Evolutionary conservation across 768 basidiomycete genomes (phyloP).

Genomic region (Leccinum fibrillosum): DNA sequence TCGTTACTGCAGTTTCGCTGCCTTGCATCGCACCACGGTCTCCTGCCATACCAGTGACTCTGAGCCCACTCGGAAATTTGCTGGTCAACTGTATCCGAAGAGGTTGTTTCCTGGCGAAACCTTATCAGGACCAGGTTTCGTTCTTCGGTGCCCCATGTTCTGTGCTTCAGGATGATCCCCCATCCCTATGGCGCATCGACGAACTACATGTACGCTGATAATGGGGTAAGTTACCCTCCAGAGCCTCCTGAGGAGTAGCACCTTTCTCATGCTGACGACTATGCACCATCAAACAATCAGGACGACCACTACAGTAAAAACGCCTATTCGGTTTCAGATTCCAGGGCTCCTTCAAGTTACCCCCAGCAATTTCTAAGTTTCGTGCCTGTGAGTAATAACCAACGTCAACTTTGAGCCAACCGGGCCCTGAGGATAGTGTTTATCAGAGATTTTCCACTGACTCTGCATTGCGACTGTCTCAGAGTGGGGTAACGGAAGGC

Average conservation of each 20-base stretch:
- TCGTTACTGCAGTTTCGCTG: neutral
- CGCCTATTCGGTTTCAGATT: neutral
- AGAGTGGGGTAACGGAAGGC: constrained; percentile 7
- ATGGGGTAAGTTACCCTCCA: constrained; percentile 14
- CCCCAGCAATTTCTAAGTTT: constrained; percentile 27
- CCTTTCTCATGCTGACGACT: neutral
- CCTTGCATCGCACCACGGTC: neutral
- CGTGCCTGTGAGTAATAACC: constrained; percentile 19
- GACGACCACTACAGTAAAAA: neutral
- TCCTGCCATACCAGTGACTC: neutral
- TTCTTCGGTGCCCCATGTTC: constrained; percentile 16
- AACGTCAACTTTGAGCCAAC: neutral
- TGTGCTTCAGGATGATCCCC: constrained; percentile 25
- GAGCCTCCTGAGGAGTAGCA: neutral
- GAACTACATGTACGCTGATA: constrained; percentile 25
- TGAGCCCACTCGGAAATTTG: constrained; percentile 4
- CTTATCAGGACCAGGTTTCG: neutral
- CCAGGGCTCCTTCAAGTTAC: neutral
- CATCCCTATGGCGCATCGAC: constrained; percentile 30
- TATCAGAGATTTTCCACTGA: constrained; percentile 28
- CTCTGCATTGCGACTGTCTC: constrained; percentile 12
- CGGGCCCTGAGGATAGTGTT: neutral
- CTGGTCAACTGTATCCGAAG: neutral
- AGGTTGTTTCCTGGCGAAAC: neutral
- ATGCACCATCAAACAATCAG: constrained; percentile 5